Evolutionary conservation across 768 basidiomycete genomes (phyloP), one percentile per base, ranked within the genome.

Genomic region (Peribolospora baueri): DNA sequence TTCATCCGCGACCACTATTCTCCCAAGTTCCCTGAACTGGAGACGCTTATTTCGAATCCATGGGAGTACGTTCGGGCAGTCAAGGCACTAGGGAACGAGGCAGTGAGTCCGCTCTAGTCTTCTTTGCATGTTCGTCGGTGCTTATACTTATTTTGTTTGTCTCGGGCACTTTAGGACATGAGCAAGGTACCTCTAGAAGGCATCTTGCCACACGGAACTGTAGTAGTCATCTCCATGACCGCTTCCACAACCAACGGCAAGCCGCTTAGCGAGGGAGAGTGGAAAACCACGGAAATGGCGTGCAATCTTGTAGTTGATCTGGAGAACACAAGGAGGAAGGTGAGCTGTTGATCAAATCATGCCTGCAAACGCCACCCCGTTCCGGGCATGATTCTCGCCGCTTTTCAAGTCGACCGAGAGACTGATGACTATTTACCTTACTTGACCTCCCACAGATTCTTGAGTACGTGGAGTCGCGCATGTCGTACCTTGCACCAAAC

Each of bases 1-100:
- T 97, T 95, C 73, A 90, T 97, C 64, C 80, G 93, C 59, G 93
- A 98, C 66, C 91, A 95, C 68, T 98, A 97, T 66, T 77, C 82
- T 0, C 75, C 82, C 39, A 84, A 86, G 59, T 98, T 98, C 67
- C 91, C 93, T 38, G 93, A 97, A 63, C 76, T 98, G 39, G 93
- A 97, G 67, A 85, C 93, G 62, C 76, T 98, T 41, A 83, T 98
- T 14, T 76, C 80, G 3, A 88, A 95, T 61, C 84, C 93, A 6
- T 73, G 78, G 51, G 84, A 88, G 74, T 97, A 85, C 69, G 87
- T 91, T 60, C 79, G 80, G 39, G 81, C 91, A 7, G 91, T 95
- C 9, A 79, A 84, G 56, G 78, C 77, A 1, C 73, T 98, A 50
- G 90, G 77, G 7, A 97, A 98, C 65, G 74, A 77, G 45, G 79